phyloP scores from a whole-genome alignment of 805 yeast species.

The Zygosaccharomyces gambellarensis region DNA sequence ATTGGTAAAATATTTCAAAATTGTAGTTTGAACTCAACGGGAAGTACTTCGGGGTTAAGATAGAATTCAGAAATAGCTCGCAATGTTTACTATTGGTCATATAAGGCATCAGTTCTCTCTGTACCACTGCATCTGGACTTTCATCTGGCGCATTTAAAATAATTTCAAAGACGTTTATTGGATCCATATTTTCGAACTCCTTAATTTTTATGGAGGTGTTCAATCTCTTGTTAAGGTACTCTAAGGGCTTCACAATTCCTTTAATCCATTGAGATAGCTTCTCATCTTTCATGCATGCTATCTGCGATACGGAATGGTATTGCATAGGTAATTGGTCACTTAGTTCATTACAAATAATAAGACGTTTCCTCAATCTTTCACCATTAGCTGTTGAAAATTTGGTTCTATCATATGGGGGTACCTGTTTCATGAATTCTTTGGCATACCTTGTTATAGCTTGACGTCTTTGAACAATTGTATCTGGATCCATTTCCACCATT shows the following conservation, averaged over 20 bases:
- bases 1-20: conserved; percentile 16
- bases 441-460: conserved; percentile 14
- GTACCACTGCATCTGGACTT: conserved; percentile 7
- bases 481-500: conserved; percentile 24
- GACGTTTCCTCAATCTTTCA: conserved; percentile 26
- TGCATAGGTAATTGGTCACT: conserved; percentile 16
- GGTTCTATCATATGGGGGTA: conserved; percentile 5
- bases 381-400: conserved; percentile 2
- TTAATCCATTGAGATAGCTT: conserved; percentile 25
- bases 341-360: conserved; percentile 22
- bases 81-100: conserved; percentile 11
- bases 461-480: conserved; percentile 14
- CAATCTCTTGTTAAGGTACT: conserved; percentile 22
- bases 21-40: conserved; percentile 14
- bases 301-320: conserved; percentile 24
- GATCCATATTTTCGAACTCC: conserved; percentile 22
- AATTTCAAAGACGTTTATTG: conserved; percentile 13
- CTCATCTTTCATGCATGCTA: conserved; percentile 4
- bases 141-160: conserved; percentile 11
- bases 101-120: conserved; percentile 25
- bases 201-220: conserved; percentile 12
- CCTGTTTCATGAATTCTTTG: conserved; percentile 8
- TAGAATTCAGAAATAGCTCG: conserved; percentile 14
- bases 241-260: conserved; percentile 30
- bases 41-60: conserved; percentile 17